Base-by-base conservation (phyloP, 139 green algal genomes). In the Tetradesmus obliquus region DNA sequence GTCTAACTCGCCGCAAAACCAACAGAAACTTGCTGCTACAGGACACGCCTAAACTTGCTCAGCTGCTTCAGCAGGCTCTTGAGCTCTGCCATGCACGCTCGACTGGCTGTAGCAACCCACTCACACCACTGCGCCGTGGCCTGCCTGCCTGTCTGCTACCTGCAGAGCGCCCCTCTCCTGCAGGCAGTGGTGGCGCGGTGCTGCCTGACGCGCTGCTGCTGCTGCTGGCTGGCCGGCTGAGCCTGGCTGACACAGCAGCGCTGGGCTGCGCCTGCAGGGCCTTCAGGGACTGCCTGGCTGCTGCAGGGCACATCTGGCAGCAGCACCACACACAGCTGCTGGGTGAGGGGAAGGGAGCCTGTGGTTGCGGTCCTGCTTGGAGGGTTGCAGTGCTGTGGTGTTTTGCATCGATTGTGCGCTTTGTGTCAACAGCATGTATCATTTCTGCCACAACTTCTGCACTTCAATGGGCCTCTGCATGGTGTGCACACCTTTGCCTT, bases 181-280 rank as follows among this genome's bases (percentile, higher is more conserved):
- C 66, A 76, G 66, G 17, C 66, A 76, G 76, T 55, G 76, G 76
- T 19, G 24, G n/a, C 6, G 76, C 7, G 15, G 76, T 82, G 76
- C 76, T 82, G 76, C 76, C 76, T 53, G 76, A 82, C 20, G 76
- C 24, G n/a, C 76, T 82, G 76, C 76, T 82, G 76, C 24, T 55
- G 76, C 76, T 51, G 76, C 76, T 82, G n/a, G n/a, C 19, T 3
- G 24, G n/a, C 22, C 76, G 7, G 76, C 76, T 53, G 24, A 53
- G 24, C 76, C 76, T 82, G 76, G n/a, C 76, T 15, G 76, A 51
- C 24, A 53, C 76, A 17, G 76, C 76, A 51, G n/a, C n/a, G n/a
- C 24, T 82, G n/a, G n/a, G n/a, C 76, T 55, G 76, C 6, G 2
- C n/a, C 76, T 82, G 66, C 66, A n/a, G 5, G 2, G 66, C 17